phyloP scores from a whole-genome alignment of 2,329 filamentous ascomycete genomes.

The Amauroascus niger region DNA sequence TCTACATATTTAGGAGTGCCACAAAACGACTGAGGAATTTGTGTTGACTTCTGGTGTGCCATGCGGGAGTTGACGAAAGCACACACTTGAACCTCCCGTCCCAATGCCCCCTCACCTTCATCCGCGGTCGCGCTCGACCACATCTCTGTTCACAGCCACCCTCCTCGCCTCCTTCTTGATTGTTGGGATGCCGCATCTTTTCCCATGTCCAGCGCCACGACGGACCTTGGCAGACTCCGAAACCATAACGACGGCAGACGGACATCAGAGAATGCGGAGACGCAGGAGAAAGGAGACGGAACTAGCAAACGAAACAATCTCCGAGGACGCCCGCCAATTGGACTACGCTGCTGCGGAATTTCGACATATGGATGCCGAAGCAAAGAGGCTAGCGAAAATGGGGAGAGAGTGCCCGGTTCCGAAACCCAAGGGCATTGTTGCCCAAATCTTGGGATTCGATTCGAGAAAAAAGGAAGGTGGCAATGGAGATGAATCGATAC shows the following conservation, averaged over 20 bases:
- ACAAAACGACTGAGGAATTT: not conserved
- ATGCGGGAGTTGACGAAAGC: constrained; percentile 1
- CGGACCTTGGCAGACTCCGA: constrained; percentile 63
- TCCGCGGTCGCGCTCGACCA: constrained; percentile 85
- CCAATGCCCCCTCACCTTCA: constrained; percentile 77
- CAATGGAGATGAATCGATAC: not conserved
- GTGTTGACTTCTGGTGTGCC: not conserved
- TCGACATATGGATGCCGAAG: constrained; percentile 35
- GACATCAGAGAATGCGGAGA: constrained; percentile 31
- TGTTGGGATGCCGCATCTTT: constrained; percentile 76
- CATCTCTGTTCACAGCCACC: constrained; percentile 89
- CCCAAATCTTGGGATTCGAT: constrained; percentile 63
- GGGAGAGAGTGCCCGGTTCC: constrained; percentile 81
- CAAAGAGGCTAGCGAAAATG: constrained; percentile 33
- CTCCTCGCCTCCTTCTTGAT: constrained; percentile 83
- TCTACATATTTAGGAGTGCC: not conserved
- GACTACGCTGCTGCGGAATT: constrained; percentile 38
- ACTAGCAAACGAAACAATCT: not conserved
- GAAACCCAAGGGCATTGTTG: constrained; percentile 71
- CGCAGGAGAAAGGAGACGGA: constrained; percentile 26
- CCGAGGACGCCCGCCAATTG: not conserved
- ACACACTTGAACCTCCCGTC: constrained; percentile 17
- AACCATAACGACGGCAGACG: constrained; percentile 34
- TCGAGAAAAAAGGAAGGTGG: constrained; percentile 2
- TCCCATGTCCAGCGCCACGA: constrained; percentile 81